A percentile compares a stretch with the other conserved stretches of the same genome.
phyloP scores from a whole-genome alignment of 257 asterid genomes.

The Jacaranda copaia region DNA sequence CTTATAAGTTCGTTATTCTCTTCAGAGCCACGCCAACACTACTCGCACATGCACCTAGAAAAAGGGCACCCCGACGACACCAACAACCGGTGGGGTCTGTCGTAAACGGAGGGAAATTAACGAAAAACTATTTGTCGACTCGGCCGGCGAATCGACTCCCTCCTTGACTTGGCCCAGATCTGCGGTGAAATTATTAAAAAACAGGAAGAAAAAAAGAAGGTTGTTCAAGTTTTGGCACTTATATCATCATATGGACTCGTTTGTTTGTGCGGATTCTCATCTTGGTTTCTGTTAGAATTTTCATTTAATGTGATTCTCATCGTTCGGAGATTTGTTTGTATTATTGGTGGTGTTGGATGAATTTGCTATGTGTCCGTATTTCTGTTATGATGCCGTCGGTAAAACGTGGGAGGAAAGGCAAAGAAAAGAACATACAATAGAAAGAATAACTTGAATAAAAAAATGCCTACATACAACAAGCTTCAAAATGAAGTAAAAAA shows the following conservation, averaged over 20 bases:
- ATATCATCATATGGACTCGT: not conserved
- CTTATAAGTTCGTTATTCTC: no score
- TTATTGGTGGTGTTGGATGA: constrained; percentile 13
- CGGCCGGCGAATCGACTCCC: no score
- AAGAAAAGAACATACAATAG: no score
- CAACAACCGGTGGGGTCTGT: constrained; percentile 42
- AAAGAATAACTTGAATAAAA: no score
- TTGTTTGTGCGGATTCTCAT: constrained; percentile 23
- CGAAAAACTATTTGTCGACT: constrained; percentile 10
- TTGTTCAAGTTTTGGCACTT: no score
- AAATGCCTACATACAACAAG: no score
- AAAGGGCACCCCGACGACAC: constrained; percentile 28
- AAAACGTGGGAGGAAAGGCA: no score
- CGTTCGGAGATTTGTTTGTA: constrained; percentile 20
- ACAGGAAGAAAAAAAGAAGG: no score
- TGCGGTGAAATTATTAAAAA: constrained; percentile 29
- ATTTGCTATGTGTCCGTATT: constrained; percentile 38
- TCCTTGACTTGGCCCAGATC: constrained; percentile 42
- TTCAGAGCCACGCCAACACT: no score
- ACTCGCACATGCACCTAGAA: not conserved
- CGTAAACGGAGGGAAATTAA: constrained; percentile 1
- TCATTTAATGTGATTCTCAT: constrained; percentile 4
- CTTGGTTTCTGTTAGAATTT: constrained; percentile 30
- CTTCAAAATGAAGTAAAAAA: no score
- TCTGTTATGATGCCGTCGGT: no score